Conservation (phyloP, 2,329 filamentous ascomycete genomes). For the Aspergillus nomiae region DNA sequence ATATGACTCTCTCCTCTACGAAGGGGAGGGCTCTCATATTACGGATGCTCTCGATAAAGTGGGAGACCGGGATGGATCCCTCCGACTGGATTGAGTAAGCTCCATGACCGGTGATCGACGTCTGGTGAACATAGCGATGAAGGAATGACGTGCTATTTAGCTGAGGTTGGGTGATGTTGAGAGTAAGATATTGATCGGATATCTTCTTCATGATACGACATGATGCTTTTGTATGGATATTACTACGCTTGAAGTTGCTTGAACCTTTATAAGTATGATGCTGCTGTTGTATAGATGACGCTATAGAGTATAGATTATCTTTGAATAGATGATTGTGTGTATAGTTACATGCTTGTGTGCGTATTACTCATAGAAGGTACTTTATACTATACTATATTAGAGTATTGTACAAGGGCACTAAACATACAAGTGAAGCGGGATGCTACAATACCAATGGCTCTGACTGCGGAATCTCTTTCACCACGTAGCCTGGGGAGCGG, state of each 20-base stretch:
- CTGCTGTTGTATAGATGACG: background rate
- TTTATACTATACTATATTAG: background rate
- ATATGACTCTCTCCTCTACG: slow-evolving; percentile 30
- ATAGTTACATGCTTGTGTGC: background rate
- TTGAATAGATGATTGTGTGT: background rate
- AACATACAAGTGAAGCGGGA: background rate
- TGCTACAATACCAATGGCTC: background rate
- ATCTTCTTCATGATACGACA: background rate
- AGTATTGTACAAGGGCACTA: background rate
- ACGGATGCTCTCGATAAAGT: slow-evolving; percentile 27
- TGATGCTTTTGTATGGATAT: background rate
- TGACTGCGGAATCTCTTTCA: background rate
- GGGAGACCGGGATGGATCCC: slow-evolving; percentile 22
- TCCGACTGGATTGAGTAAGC: slow-evolving; percentile 24
- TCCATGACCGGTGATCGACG: background rate
- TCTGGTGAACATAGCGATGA: background rate
- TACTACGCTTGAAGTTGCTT: background rate
- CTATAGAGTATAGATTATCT: background rate
- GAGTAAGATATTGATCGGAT: background rate
- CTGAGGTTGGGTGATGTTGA: no score
- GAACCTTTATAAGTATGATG: background rate
- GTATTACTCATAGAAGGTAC: background rate
- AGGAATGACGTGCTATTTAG: no score
- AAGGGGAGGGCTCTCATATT: slow-evolving; percentile 35
- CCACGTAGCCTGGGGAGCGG: background rate